Conservation (phyloP, 345 rosid genomes). For the Eucalyptus urophylla region DNA sequence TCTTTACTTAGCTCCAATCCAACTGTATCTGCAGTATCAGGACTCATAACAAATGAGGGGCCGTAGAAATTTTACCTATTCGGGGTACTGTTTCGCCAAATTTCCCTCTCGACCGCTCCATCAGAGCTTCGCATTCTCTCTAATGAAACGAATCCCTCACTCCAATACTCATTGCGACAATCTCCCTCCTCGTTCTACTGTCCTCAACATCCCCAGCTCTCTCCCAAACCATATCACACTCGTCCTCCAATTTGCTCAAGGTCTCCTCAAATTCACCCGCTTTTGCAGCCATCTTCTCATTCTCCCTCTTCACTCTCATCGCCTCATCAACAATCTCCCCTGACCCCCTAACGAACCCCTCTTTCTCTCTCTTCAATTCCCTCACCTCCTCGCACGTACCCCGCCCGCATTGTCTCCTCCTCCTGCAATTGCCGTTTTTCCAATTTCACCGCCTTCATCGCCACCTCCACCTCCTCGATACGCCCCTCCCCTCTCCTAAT, state of each 20-base stretch:
- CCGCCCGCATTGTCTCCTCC: constrained; percentile 44
- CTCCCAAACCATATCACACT: constrained; percentile 52
- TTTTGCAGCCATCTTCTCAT: constrained; percentile 6
- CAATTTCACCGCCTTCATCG: constrained; percentile 37
- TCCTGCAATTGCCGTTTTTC: constrained; percentile 53
- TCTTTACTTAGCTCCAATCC: background rate
- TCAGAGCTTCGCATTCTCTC: constrained; percentile 70
- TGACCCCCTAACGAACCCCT: constrained; percentile 20
- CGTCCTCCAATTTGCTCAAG: constrained; percentile 35
- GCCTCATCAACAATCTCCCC: too few species aligned
- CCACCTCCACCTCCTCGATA: constrained; percentile 15
- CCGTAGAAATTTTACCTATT: constrained; percentile 23
- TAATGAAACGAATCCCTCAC: constrained; percentile 65
- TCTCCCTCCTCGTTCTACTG: constrained; percentile 41
- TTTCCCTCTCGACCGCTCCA: constrained; percentile 31
- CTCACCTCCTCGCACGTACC: constrained; percentile 21
- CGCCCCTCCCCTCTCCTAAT: constrained; percentile 46
- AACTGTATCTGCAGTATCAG: background rate
- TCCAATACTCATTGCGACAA: constrained; percentile 49
- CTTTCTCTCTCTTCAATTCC: constrained; percentile 32
- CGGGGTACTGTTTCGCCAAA: constrained; percentile 15
- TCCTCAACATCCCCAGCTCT: constrained; percentile 53
- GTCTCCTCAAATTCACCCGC: constrained; percentile 30
- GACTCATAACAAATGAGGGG: background rate
- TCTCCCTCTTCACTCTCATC: constrained; percentile 21